These are phyloP conservation scores for Lophiotrema nucula DNA, from an alignment of 495 filamentous ascomycete species.

Conservation along the genomic window DNA sequence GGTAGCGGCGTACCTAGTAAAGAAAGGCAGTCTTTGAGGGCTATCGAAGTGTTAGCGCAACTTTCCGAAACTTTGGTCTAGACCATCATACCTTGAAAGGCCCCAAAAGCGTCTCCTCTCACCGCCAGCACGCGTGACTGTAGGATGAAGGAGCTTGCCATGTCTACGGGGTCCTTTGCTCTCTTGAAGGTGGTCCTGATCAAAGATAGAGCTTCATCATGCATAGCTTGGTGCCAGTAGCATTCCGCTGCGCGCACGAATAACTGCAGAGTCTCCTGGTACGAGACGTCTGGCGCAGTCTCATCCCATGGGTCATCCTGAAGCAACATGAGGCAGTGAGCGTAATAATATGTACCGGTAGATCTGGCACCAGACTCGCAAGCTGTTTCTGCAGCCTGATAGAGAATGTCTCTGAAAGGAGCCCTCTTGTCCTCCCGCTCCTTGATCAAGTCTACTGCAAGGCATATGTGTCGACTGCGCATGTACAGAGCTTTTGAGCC, in stretches of 20 bases:
- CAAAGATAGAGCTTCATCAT: slow-evolving; percentile 60
- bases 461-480: slow-evolving; percentile 72
- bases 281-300: slow-evolving; percentile 66
- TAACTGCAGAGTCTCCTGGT: slow-evolving; percentile 78
- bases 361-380: slow-evolving; percentile 75
- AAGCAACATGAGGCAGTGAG: slow-evolving; percentile 70
- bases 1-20: slow-evolving; percentile 66
- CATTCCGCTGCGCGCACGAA: slow-evolving; percentile 77
- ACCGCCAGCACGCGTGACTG: slow-evolving; percentile 74
- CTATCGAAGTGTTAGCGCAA: too few relatives aligned
- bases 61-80: too few relatives aligned
- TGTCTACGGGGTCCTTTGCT: slow-evolving; percentile 67
- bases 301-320: slow-evolving; percentile 78
- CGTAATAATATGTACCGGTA: slow-evolving; percentile 75
- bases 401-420: slow-evolving; percentile 69
- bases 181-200: slow-evolving; percentile 63
- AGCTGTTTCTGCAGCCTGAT: slow-evolving; percentile 71
- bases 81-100: too few relatives aligned
- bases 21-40: slow-evolving; percentile 64
- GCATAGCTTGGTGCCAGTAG: slow-evolving; percentile 70
- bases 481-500: slow-evolving; percentile 54
- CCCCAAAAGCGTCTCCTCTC: slow-evolving; percentile 63
- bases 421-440: slow-evolving; percentile 55
- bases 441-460: slow-evolving; percentile 70
- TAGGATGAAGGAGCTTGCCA: slow-evolving; percentile 74